These are phyloP conservation scores for Aspergillus glaucus DNA, from an alignment of 2,329 filamentous ascomycete genomes.

Conservation along the genomic window DNA sequence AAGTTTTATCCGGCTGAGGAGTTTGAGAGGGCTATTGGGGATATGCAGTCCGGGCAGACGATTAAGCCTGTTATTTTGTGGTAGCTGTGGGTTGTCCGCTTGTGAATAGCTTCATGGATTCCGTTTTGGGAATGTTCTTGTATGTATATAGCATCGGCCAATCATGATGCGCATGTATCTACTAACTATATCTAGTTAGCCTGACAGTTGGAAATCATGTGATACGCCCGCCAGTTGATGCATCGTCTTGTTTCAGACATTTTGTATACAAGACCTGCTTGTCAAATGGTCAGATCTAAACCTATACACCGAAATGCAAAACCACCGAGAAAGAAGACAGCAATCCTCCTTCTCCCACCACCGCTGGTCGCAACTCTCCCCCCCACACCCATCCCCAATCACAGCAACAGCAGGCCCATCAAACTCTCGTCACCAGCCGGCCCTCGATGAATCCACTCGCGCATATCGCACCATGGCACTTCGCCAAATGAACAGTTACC, in stretches of 20 bases:
- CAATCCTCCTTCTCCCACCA: constrained; percentile 13
- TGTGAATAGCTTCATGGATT: constrained; percentile 3
- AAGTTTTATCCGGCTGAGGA: constrained; percentile 37
- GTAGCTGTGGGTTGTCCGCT: constrained; percentile 13
- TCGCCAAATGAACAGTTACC: constrained; percentile 26
- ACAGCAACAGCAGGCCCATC: constrained; percentile 15
- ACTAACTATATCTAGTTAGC: background rate
- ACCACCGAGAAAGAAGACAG: background rate
- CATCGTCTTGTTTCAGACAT: no score
- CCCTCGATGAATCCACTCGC: constrained; percentile 26
- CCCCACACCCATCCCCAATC: constrained; percentile 18
- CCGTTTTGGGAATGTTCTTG: background rate
- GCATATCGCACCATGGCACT: constrained; percentile 26
- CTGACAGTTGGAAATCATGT: background rate
- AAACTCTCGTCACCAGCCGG: constrained; percentile 18
- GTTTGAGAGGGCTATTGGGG: constrained; percentile 17
- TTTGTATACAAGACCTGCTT: no score
- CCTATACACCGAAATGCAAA: background rate
- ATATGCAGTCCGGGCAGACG: constrained; percentile 21
- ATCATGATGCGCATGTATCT: background rate
- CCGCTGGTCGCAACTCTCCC: constrained; percentile 24
- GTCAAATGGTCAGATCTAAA: no score
- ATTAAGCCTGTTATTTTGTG: constrained; percentile 27
- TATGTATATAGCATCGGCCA: background rate
- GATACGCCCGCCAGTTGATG: background rate